Conservation (phyloP, 2,329 filamentous ascomycete genomes). For the Trichoderma afroharzianum region DNA sequence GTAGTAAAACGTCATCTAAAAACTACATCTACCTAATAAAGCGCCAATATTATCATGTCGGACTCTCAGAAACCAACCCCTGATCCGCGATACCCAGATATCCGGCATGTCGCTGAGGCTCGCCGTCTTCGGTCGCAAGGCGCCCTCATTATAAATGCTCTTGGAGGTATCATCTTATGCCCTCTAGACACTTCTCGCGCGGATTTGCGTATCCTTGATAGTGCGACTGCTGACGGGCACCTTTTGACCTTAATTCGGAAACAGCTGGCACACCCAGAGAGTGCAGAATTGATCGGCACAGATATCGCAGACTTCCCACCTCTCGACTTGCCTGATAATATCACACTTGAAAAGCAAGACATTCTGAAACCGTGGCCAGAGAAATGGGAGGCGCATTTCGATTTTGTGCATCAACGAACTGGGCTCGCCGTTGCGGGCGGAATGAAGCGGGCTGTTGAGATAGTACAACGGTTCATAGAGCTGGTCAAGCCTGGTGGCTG, state of each 20-base stretch:
- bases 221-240: background rate
- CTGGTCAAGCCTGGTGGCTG: background rate
- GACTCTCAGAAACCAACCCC: background rate
- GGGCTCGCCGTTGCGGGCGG: background rate
- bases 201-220: background rate
- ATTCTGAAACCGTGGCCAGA: background rate
- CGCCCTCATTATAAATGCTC: background rate
- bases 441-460: background rate
- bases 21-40: background rate
- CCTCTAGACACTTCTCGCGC: background rate
- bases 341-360: background rate
- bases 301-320: background rate
- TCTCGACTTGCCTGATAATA: background rate
- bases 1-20: background rate
- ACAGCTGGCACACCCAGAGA: background rate
- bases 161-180: background rate
- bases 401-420: background rate
- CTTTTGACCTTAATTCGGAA: background rate
- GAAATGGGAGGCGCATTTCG: background rate
- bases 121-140: background rate
- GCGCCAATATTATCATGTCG: background rate
- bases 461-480: background rate
- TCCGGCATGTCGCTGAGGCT: background rate
- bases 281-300: background rate
- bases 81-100: background rate